Conservation (phyloP, 148 eudicot species). For the Pharnaceum exiguum region DNA sequence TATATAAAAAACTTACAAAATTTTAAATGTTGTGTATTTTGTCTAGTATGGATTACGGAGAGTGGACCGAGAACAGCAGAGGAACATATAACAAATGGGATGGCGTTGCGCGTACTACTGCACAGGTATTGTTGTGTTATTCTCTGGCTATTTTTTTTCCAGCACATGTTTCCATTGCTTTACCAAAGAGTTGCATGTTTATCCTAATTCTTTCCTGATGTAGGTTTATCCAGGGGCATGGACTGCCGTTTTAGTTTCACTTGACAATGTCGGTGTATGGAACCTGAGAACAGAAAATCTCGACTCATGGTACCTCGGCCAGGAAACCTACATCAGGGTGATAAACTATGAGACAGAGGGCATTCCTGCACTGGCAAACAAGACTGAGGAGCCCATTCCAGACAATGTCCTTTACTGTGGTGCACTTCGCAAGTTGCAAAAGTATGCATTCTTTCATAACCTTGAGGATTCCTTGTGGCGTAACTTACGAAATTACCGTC, state of each 20-base stretch:
- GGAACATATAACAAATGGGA: slow-evolving; percentile 99
- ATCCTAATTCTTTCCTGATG: not conserved
- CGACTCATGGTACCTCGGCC: slow-evolving; percentile 94
- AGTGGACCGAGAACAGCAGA: slow-evolving; percentile 84
- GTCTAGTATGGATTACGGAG: slow-evolving; percentile 97
- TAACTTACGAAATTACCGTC: not conserved
- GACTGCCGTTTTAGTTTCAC: slow-evolving; percentile 89
- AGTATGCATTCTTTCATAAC: slow-evolving; percentile 35
- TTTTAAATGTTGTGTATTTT: not conserved
- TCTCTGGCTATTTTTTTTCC: not conserved
- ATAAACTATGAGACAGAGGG: slow-evolving; percentile 64
- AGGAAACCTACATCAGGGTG: slow-evolving; percentile 84
- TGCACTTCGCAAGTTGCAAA: slow-evolving; percentile 59
- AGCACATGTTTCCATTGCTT: not conserved
- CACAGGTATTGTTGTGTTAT: slow-evolving; percentile 61
- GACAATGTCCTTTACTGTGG: slow-evolving; percentile 87
- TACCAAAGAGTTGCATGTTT: too few species aligned
- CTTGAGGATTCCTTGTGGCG: not conserved
- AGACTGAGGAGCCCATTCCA: slow-evolving; percentile 74
- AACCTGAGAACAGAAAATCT: slow-evolving; percentile 90
- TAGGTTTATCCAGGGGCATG: slow-evolving; percentile 98
- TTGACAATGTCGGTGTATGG: slow-evolving; percentile 95
- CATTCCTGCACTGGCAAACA: slow-evolving; percentile 56
- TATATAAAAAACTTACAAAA: too few species aligned
- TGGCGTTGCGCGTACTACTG: slow-evolving; percentile 85